Percentiles rank a stretch among this genome's conserved stretches.
Evolutionary conservation across 768 basidiomycete species (phyloP).

Genomic region (Xanthoconium purpureum): DNA sequence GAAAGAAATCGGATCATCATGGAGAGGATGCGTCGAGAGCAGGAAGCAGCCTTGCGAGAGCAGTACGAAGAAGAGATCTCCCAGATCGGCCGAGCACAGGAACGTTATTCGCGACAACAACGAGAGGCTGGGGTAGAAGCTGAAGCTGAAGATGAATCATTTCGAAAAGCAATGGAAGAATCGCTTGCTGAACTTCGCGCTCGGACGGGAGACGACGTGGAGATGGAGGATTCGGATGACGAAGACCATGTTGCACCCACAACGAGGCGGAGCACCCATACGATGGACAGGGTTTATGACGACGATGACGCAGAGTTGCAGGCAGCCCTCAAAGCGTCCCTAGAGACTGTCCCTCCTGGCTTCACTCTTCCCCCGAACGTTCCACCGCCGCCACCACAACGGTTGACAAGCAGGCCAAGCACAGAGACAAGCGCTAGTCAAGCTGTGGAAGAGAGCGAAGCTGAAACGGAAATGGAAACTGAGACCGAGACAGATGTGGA

Average conservation of each 20-base stretch:
- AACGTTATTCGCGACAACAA: slow-evolving; percentile 5
- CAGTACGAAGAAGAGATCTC: slow-evolving; percentile 45
- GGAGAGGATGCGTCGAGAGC: slow-evolving; percentile 61
- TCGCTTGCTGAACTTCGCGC: slow-evolving; percentile 20
- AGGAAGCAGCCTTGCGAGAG: slow-evolving; percentile 64
- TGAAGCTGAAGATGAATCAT: slow-evolving; percentile 61
- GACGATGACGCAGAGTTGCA: slow-evolving; percentile 88
- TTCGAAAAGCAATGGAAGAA: slow-evolving; percentile 41
- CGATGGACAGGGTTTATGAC: slow-evolving; percentile 57
- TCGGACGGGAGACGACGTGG: slow-evolving; percentile 20
- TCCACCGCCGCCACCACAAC: slow-evolving; percentile 14
- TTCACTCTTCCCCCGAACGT: slow-evolving; percentile 38
- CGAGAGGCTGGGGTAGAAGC: slow-evolving; percentile 33
- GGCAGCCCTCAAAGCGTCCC: slow-evolving; percentile 80
- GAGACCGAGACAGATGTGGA: slow-evolving; percentile 35
- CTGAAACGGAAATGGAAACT: slow-evolving; percentile 37
- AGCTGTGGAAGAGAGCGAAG: slow-evolving; percentile 11
- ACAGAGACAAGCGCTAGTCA: slow-evolving; percentile 9
- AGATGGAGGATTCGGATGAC: slow-evolving; percentile 21
- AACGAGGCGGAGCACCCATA: not conserved
- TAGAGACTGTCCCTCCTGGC: slow-evolving; percentile 60
- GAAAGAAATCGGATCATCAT: slow-evolving; percentile 59
- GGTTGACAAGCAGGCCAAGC: slow-evolving; percentile 7
- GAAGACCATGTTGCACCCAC: slow-evolving; percentile 14
- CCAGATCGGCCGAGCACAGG: slow-evolving; percentile 18